phyloP scores from a whole-genome alignment of 179 eudicot species.

The Patellifolia procumbens region DNA sequence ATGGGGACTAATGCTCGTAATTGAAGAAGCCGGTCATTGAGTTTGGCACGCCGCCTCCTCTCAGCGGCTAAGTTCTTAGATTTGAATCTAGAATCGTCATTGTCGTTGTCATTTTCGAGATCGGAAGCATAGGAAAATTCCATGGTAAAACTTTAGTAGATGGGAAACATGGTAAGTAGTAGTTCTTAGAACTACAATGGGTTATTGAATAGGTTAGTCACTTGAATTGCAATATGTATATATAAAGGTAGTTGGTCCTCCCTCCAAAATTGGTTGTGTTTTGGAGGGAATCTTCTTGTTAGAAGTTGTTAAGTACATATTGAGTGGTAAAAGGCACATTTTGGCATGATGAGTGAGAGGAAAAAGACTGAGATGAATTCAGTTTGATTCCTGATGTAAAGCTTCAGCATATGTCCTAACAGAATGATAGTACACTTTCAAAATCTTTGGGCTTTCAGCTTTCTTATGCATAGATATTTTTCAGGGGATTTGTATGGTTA shows the following conservation, averaged over 20 bases:
- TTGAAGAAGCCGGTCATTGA: conserved; percentile 54
- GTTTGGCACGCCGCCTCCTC: conserved; percentile 66
- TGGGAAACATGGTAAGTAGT: neutral
- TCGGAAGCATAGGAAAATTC: conserved; percentile 24
- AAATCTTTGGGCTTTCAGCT: conserved; percentile 16
- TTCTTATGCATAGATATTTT: neutral
- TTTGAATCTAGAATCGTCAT: conserved; percentile 35
- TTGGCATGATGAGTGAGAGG: conserved; percentile 36
- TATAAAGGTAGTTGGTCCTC: conserved; percentile 11
- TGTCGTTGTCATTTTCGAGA: conserved; percentile 15
- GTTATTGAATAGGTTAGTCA: neutral
- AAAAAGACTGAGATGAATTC: neutral
- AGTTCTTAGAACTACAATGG: neutral
- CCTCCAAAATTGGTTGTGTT: conserved; percentile 9
- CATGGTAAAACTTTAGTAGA: conserved; percentile 11
- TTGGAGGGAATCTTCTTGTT: conserved; percentile 39
- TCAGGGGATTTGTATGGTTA: neutral
- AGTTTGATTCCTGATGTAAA: conserved; percentile 13
- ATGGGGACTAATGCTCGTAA: conserved; percentile 66
- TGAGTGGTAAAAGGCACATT: conserved; percentile 25
- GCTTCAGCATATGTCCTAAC: conserved; percentile 33
- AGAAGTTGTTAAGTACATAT: conserved; percentile 28
- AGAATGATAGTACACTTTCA: conserved; percentile 18
- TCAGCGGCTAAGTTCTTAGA: conserved; percentile 81
- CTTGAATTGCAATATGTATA: neutral